phyloP scores from a whole-genome alignment of 805 yeast genomes.

The Saturnispora serradocipensis region DNA sequence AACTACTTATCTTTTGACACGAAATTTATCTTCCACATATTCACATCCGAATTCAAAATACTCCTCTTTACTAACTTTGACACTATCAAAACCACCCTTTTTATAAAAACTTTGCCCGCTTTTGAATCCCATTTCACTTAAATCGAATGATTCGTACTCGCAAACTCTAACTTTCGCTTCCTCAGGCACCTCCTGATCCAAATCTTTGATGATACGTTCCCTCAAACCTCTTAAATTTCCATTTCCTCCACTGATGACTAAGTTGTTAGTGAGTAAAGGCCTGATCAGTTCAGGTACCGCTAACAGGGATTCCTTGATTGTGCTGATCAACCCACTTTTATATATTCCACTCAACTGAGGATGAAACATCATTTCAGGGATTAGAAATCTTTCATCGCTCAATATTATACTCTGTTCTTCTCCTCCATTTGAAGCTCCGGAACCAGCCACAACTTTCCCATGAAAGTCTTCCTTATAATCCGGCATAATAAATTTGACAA shows the following conservation, averaged over 20 bases:
- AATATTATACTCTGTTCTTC: slow-evolving; percentile 29
- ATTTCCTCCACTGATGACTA: slow-evolving; percentile 77
- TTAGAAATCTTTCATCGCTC: slow-evolving; percentile 76
- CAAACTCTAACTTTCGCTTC: slow-evolving; percentile 56
- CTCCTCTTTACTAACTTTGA: slow-evolving; percentile 65
- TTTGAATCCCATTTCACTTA: slow-evolving; percentile 40
- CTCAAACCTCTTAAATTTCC: slow-evolving; percentile 61
- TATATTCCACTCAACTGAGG: slow-evolving; percentile 75
- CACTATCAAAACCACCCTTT: slow-evolving; percentile 36
- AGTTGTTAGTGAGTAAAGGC: slow-evolving; percentile 72
- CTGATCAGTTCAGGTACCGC: slow-evolving; percentile 63
- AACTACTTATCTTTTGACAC: slow-evolving; percentile 14
- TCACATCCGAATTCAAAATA: slow-evolving; percentile 76
- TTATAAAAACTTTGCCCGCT: slow-evolving; percentile 44
- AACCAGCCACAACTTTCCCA: slow-evolving; percentile 40
- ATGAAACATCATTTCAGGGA: slow-evolving; percentile 80
- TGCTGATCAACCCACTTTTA: slow-evolving; percentile 69
- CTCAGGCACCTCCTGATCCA: slow-evolving; percentile 59
- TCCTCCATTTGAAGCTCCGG: slow-evolving; percentile 44
- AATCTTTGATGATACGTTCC: slow-evolving; percentile 49
- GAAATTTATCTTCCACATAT: slow-evolving; percentile 28
- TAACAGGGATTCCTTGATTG: slow-evolving; percentile 58
- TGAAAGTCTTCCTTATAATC: slow-evolving; percentile 72
- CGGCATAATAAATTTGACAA: slow-evolving; percentile 74
- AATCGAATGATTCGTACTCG: slow-evolving; percentile 25